phyloP scores from a whole-genome alignment of 805 yeast species.

The Yamadazyma endophytica region DNA sequence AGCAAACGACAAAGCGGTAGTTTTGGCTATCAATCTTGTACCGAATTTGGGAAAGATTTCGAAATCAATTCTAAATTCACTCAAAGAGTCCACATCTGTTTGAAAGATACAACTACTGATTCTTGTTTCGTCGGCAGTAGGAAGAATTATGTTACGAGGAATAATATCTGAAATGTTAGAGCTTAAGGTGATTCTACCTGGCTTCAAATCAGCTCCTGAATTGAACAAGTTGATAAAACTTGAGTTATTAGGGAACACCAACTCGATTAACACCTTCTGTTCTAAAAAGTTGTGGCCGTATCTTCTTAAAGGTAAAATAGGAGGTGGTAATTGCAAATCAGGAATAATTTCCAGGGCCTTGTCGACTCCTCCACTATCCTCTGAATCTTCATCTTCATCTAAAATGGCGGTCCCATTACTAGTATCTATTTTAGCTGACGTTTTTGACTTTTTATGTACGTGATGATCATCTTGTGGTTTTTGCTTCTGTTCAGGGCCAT shows the following conservation, averaged over 20 bases:
- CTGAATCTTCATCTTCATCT: slow-evolving; percentile 30
- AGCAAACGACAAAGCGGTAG: slow-evolving; percentile 65
- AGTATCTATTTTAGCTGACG: background rate
- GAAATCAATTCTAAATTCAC: slow-evolving; percentile 69
- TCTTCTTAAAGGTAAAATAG: slow-evolving; percentile 86
- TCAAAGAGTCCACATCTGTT: slow-evolving; percentile 63
- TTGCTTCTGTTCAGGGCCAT: background rate
- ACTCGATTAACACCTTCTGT: slow-evolving; percentile 78
- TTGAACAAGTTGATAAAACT: slow-evolving; percentile 46
- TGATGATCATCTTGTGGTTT: background rate
- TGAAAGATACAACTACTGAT: slow-evolving; percentile 71
- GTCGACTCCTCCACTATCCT: slow-evolving; percentile 31
- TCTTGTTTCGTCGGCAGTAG: slow-evolving; percentile 55
- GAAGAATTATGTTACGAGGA: slow-evolving; percentile 81
- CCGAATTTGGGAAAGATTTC: slow-evolving; percentile 95
- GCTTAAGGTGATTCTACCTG: slow-evolving; percentile 81
- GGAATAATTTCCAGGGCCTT: slow-evolving; percentile 71
- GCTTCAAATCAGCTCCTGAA: slow-evolving; percentile 42
- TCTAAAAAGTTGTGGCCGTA: slow-evolving; percentile 96
- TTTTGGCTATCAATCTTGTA: slow-evolving; percentile 83
- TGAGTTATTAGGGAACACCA: slow-evolving; percentile 53
- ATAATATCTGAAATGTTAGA: slow-evolving; percentile 75
- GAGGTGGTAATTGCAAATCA: slow-evolving; percentile 90
- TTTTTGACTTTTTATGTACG: slow-evolving; percentile 2
- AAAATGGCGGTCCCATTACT: slow-evolving; percentile 18